Evolutionary conservation across 331 rosid species (phyloP).

Genomic region (Pyrus hybrid): DNA sequence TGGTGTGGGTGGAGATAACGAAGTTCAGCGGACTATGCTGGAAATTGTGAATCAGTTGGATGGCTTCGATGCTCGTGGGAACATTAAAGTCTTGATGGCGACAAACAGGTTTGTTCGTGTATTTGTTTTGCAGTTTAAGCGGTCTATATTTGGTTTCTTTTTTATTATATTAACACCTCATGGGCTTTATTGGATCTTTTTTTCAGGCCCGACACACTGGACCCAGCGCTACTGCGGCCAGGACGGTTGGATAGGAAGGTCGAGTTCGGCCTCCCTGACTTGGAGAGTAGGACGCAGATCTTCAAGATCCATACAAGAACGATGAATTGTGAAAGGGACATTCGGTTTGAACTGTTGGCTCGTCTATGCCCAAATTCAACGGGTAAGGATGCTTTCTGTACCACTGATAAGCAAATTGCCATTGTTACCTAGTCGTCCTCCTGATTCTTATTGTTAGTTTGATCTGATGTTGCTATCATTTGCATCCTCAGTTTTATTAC

Average conservation of each 20-base stretch:
- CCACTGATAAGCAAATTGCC: neutral
- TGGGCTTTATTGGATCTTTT: slow-evolving; percentile 1
- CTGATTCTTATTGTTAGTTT: neutral
- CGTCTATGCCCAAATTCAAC: slow-evolving; percentile 98
- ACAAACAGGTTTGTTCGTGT: slow-evolving; percentile 60
- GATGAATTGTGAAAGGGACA: slow-evolving; percentile 94
- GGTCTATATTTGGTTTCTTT: neutral
- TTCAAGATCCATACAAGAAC: slow-evolving; percentile 96
- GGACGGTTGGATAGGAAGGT: slow-evolving; percentile 96
- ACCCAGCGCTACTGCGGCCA: slow-evolving; percentile 90
- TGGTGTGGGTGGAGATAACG: slow-evolving; percentile 96
- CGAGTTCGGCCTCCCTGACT: slow-evolving; percentile 95
- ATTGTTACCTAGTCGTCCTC: neutral
- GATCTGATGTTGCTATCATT: neutral
- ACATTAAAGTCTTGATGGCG: slow-evolving; percentile 95
- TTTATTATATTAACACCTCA: neutral
- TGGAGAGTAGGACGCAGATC: slow-evolving; percentile 94
- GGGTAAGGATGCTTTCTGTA: slow-evolving; percentile 35
- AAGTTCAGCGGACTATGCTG: slow-evolving; percentile 96
- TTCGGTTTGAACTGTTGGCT: slow-evolving; percentile 87
- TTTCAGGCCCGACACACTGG: slow-evolving; percentile 91
- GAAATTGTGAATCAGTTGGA: slow-evolving; percentile 97
- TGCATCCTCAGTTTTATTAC: neutral
- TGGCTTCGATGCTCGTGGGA: slow-evolving; percentile 97
- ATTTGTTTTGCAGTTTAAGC: neutral